Evolutionary conservation across 805 yeast genomes (phyloP), one percentile per base, ranked within the genome.

Genomic region (Starmera dryadoides): DNA sequence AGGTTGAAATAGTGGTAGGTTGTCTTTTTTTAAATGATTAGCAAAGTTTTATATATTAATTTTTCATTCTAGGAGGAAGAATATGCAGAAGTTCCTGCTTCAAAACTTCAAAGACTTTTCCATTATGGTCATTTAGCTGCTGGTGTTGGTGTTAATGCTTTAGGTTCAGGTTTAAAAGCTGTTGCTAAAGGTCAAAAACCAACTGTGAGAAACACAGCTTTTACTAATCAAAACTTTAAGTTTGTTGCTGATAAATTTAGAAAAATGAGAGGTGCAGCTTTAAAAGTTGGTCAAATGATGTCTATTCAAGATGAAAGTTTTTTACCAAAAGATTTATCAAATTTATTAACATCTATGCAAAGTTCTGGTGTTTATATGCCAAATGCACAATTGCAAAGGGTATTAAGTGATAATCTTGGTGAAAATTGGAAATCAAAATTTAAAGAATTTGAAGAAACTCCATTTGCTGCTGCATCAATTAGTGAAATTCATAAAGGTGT

Each of bases 311-410:
- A 91, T 58, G 79, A 82, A 43, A 72, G 85, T 23, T 77, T 91
- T 26, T 63, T 91, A 32, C 98, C 98, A 1, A 70, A 73, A 32
- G 96, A 89, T 52, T 75, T 93, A 42, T 94, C 87, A 52, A 76
- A 79, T 49, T 78, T 91, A 33, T 64, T 93, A 49, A 64, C 86
- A 37, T 68, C 88, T 25, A 96, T 93, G 2, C 98, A 93, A 62
- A 91, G 88, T 58, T 79, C 83, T 53, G 98, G 98, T 6, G 88
- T 91, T 60, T 93, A 86, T 65, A 93, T 93, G 98, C 98, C 98
- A 14, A 82, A 83, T 4, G 76, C 84, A 25, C 98, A 93, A 63
- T 67, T 93, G 38, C 87, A 87, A 48, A 71, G 74, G 40, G 86
- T 86, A 3, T 72, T 93, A 76, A 58, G 68, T 8, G 59, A 64